Base-by-base conservation (phyloP, 2,329 filamentous ascomycete species). In the Penicillium sp. region DNA sequence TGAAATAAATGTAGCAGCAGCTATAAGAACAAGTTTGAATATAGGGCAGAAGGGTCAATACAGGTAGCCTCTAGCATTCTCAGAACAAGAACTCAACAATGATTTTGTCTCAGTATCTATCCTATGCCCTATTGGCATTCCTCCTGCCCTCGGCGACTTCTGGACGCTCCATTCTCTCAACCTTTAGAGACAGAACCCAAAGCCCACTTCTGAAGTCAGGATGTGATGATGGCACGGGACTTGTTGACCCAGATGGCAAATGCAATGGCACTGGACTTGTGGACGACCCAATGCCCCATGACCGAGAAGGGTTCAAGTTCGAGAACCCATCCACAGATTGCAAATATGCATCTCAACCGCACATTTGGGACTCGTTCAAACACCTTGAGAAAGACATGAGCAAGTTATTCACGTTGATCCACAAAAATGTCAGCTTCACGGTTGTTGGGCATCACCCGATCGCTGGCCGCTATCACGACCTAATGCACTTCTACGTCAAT, bases 401-500 rank as follows among this genome's bases (percentile, higher is more conserved):
- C 53, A 68, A 66, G 40, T 47, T 72, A n/a, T 71, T 72, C 43
- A 68, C 64, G 8, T 51, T 70, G 24, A 69, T 72, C 53, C 61
- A 71, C 53, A 71, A 69, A 50, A 61, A 72, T 42, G 68, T 72
- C 29, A 62, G 56, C 42, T 72, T 72, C 53, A 69, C 68, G 1
- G 68, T 72, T 11, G 64, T 72, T 11, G 70, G 70, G 13, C 66
- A 71, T 45, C 69, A 72, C 38, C 70, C 70, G 2, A 65, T 71
- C 18, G 68, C 69, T 8, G 70, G 70, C 2, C 66, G 61, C 45
- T 72, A 72, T 35, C 53, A 63, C 26, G 70, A 72, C 26, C 58
- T 72, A 51, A 54, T 70, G 50, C 68, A 72, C 60, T 72, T 72
- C 46, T 70, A 68, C 22, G 67, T 72, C 40, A 72, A 72, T 50